Evolutionary conservation across 2,329 filamentous ascomycete species (phyloP).

Genomic region (Sporothrix sp.): DNA sequence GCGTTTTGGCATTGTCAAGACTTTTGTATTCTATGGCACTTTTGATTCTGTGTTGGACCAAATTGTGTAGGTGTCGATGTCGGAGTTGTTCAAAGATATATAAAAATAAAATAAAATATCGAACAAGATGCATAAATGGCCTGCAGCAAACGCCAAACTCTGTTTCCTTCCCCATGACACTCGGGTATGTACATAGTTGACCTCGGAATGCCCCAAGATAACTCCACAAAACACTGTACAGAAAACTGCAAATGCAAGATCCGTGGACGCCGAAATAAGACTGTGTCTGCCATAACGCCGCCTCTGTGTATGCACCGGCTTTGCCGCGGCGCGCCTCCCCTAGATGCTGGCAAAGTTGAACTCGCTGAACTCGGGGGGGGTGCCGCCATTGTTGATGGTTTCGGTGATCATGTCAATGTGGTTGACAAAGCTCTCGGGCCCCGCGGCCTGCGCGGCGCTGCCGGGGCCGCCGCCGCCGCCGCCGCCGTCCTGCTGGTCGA

Average conservation of each 20-base stretch:
- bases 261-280: background rate
- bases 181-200: background rate
- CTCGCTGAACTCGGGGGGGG: conserved; percentile 5
- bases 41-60: background rate
- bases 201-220: too few species aligned
- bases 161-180: background rate
- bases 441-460: too few species aligned
- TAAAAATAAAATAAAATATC: background rate
- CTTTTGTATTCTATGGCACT: background rate
- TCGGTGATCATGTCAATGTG: conserved; percentile 39
- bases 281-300: too few species aligned
- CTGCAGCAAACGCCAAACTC: background rate
- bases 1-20: conserved; percentile 6
- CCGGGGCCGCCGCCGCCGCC: background rate
- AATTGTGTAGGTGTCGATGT: background rate
- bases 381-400: conserved; percentile 21
- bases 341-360: conserved; percentile 9
- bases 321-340: too few species aligned
- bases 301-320: background rate
- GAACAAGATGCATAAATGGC: background rate
- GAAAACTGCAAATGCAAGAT: too few species aligned
- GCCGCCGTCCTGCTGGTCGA: background rate
- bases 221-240: background rate
- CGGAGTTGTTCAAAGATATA: background rate
- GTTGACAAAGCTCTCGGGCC: conserved; percentile 26